A percentile compares a stretch with the other conserved stretches of the same genome.
Conservation (phyloP, 2,329 filamentous ascomycete species). For the Coniochaeta pulveracea region DNA sequence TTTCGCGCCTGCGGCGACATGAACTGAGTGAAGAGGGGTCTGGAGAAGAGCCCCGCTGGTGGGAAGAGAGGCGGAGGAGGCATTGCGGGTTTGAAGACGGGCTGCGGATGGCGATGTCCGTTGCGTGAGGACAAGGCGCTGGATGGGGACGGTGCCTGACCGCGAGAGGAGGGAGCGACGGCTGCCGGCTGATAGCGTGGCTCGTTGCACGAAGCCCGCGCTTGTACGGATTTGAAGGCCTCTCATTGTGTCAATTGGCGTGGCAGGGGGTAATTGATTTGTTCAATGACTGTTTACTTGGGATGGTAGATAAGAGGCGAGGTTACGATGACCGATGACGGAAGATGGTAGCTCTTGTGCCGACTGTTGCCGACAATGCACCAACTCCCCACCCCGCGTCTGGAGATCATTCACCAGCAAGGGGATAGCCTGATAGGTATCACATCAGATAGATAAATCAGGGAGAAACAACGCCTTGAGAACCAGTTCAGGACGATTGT, state of each 20-base stretch:
- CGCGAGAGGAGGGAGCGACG: background rate
- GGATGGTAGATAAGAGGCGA: background rate
- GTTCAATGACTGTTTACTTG: background rate
- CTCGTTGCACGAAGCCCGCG: background rate
- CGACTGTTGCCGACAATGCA: constrained; percentile 4
- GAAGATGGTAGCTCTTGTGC: constrained; percentile 2
- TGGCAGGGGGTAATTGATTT: background rate
- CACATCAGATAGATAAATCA: no score
- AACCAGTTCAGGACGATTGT: no score
- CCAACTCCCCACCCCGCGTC: no score
- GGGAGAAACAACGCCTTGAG: no score
- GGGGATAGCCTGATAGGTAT: no score
- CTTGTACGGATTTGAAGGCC: background rate
- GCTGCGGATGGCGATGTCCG: background rate
- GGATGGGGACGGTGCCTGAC: background rate
- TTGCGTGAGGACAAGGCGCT: no score
- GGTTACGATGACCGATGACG: background rate
- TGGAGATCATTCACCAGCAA: no score
- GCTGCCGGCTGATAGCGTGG: background rate
- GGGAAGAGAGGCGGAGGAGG: constrained; percentile 9
- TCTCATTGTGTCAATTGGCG: background rate
- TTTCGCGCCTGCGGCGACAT: constrained; percentile 65
- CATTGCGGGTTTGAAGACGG: constrained; percentile 10
- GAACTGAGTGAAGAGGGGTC: constrained; percentile 24
- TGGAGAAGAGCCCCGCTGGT: constrained; percentile 13